Evolutionary conservation across 352 stramenopile species (phyloP), one percentile per base, ranked within the genome.

Genomic region (Pythium chondricola): DNA sequence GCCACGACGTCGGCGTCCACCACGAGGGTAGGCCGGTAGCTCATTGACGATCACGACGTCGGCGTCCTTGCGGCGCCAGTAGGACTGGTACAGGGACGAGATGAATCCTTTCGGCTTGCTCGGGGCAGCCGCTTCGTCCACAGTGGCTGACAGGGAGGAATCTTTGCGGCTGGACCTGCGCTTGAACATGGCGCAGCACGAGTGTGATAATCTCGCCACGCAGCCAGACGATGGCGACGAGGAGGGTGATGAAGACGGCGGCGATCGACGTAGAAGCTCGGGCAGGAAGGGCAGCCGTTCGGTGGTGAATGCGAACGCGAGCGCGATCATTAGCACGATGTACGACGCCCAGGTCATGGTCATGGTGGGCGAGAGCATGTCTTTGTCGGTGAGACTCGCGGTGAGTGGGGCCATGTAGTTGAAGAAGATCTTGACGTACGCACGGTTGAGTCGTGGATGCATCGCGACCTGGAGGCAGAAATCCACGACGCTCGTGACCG

Each of bases 401-500:
- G 69, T 75, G 47, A 87, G 82, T 46, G 85, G 70, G 22, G 58
- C 61, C 41, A 71, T 71, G 55, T 87, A 83, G 43, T 79, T 82
- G 29, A 82, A 55, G 44, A 87, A 85, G 36, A 83, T 73, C 31
- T 77, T 59, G 8, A 87, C 75, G 41, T 83, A 83, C 18, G 75
- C 72, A 33, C 75, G 75, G 51, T 83, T 83, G 13, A 87, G 39
- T 25, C 75, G 53, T 27, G 75, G 75, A 37, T 87, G 75, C 68
- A 87, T 71, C 27, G 75, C 79, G 42, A 85, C 69, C 24, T 85
- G 75, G 5, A 87, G 55, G 38, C 72, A 85, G 58, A 87, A 85
- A 52, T 87, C 75, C 17, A 69, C 75, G 11, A 88, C 73, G 51
- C 71, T 85, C 6, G 71, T 69, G 45, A 88, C 65, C 2, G 75